Evolutionary conservation across 257 asterid species (phyloP).

Genomic region (Striga asiatica): DNA sequence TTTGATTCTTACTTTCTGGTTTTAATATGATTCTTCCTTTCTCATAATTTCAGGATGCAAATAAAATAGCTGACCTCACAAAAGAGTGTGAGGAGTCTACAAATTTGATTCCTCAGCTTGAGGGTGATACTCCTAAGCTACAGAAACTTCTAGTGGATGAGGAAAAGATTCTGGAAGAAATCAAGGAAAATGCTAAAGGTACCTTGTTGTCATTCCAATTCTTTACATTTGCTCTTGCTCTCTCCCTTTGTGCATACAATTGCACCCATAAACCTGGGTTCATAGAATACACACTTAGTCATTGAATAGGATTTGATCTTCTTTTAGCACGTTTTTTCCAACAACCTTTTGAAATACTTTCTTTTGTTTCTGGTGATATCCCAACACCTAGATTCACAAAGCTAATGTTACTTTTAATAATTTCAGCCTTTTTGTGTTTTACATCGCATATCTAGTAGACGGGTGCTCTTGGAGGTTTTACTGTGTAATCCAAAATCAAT

Average conservation of each 20-base stretch:
- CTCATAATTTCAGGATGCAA: constrained; percentile 42
- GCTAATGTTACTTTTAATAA: background rate
- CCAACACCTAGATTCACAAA: background rate
- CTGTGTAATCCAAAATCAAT: background rate
- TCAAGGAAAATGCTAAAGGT: constrained; percentile 77
- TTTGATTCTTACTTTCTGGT: background rate
- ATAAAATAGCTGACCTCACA: constrained; percentile 49
- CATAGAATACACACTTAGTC: background rate
- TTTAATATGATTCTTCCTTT: background rate
- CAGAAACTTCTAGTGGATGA: constrained; percentile 57
- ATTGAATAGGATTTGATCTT: background rate
- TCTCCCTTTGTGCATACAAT: background rate
- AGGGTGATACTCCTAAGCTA: constrained; percentile 59
- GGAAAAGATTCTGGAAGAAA: constrained; percentile 72
- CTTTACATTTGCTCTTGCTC: background rate
- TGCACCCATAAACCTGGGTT: background rate
- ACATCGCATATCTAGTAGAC: background rate
- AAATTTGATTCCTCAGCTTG: constrained; percentile 66
- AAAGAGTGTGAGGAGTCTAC: constrained; percentile 71
- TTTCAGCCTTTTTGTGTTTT: background rate
- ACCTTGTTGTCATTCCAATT: background rate
- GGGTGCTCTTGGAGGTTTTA: background rate
- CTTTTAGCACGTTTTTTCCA: background rate
- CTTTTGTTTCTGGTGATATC: background rate
- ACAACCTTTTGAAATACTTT: background rate